Conservation (phyloP, 1,284 basidiomycete species). For the Hemileia vastatrix region DNA sequence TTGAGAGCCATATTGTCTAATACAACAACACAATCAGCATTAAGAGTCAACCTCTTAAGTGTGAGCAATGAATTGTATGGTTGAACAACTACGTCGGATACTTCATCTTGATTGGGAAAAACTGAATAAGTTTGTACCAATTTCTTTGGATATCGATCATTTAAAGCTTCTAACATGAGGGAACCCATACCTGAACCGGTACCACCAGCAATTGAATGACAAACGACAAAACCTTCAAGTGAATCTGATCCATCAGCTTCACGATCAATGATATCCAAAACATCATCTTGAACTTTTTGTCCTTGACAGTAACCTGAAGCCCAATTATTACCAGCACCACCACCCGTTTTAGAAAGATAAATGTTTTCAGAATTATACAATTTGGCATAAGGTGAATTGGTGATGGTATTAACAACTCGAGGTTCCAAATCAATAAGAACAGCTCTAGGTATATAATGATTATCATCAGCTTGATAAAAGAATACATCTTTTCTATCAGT, state of each 20-base stretch:
- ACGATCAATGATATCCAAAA: constrained; percentile 98
- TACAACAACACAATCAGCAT: constrained; percentile 93
- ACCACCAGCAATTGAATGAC: constrained; percentile 97
- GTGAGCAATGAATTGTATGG: constrained; percentile 91
- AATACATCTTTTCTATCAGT: constrained; percentile 45
- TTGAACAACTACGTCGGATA: constrained; percentile 86
- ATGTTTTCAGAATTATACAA: constrained; percentile 98
- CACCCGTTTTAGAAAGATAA: constrained; percentile 85
- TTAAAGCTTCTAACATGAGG: constrained; percentile 88
- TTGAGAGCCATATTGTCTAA: constrained; percentile 89
- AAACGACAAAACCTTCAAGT: constrained; percentile 96
- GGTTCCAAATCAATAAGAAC: constrained; percentile 42
- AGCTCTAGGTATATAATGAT: constrained; percentile 43
- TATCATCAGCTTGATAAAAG: constrained; percentile 45
- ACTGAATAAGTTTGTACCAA: constrained; percentile 98
- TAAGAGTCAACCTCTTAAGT: constrained; percentile 83
- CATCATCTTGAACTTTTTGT: constrained; percentile 85
- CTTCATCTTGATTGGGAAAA: constrained; percentile 82
- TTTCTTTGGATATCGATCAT: constrained; percentile 98
- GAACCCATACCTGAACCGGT: constrained; percentile 96
- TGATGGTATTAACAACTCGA: constrained; percentile 80
- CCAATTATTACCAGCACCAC: constrained; percentile 99
- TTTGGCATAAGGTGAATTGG: constrained; percentile 75
- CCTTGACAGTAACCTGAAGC: constrained; percentile 79
- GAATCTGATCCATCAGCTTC: constrained; percentile 98